Percentiles rank a stretch among this genome's conserved stretches.
Conservation (phyloP, 352 stramenopile genomes). For the Bremia lactucae region DNA sequence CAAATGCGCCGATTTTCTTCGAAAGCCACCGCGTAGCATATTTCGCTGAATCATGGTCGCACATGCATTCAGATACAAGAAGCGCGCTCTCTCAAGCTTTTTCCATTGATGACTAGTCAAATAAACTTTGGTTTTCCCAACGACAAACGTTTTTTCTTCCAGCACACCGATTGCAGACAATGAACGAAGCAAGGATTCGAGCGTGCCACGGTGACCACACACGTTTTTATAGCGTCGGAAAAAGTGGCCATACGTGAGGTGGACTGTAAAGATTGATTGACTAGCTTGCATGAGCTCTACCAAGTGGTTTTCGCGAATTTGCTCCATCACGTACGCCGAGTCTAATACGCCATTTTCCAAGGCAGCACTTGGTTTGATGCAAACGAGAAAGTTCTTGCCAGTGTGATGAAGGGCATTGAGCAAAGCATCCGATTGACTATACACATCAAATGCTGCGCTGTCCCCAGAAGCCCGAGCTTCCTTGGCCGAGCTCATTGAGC, state of each 20-base stretch:
- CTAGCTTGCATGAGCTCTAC: slow-evolving; percentile 69
- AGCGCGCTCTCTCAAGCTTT: slow-evolving; percentile 66
- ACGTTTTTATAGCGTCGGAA: slow-evolving; percentile 77
- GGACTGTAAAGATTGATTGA: slow-evolving; percentile 61
- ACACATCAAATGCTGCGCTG: slow-evolving; percentile 43
- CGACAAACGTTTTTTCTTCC: slow-evolving; percentile 69
- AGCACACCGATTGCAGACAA: slow-evolving; percentile 73
- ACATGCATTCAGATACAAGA: slow-evolving; percentile 67
- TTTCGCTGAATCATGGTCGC: slow-evolving; percentile 81
- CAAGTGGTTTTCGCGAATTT: slow-evolving; percentile 56
- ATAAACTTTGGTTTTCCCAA: slow-evolving; percentile 63
- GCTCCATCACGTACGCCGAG: slow-evolving; percentile 56
- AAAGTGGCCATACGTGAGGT: slow-evolving; percentile 71
- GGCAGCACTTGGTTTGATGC: slow-evolving; percentile 62
- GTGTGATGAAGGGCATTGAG: slow-evolving; percentile 61
- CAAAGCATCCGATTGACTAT: slow-evolving; percentile 55
- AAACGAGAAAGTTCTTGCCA: slow-evolving; percentile 75
- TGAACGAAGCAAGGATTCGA: slow-evolving; percentile 62
- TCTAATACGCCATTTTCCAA: slow-evolving; percentile 58
- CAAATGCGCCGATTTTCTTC: slow-evolving; percentile 49
- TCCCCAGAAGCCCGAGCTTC: slow-evolving; percentile 27
- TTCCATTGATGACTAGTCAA: slow-evolving; percentile 74
- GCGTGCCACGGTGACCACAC: slow-evolving; percentile 59
- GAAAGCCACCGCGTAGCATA: slow-evolving; percentile 57
- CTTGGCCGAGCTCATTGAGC: slow-evolving; percentile 37